Conservation (phyloP, 192 early-diverging fungal species). For the Gamsiella multidivaricata region DNA sequence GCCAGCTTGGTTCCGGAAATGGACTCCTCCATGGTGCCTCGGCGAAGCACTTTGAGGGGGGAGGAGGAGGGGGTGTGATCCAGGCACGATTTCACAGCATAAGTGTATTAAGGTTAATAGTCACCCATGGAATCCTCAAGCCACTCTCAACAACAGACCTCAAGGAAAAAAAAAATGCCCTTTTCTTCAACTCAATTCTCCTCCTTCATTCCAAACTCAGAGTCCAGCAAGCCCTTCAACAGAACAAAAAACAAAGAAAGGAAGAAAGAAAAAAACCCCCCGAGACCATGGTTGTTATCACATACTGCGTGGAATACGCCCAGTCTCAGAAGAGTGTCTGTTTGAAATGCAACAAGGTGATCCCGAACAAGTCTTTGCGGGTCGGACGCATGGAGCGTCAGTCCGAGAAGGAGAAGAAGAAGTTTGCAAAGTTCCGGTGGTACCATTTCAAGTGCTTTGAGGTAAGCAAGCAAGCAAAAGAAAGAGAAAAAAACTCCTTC, state of each 20-base stretch:
- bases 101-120: too few relatives aligned
- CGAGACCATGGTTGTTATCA: conserved; percentile 52
- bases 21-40: too few relatives aligned
- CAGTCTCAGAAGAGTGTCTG: conserved; percentile 57
- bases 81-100: too few relatives aligned
- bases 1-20: too few relatives aligned
- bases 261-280: too few relatives aligned
- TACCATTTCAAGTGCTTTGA: conserved; percentile 65
- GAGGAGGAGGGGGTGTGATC: too few relatives aligned
- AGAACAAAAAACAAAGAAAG: too few relatives aligned
- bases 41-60: too few relatives aligned
- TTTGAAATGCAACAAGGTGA: conserved; percentile 55
- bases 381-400: conserved; percentile 55
- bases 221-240: neutral
- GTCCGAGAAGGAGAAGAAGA: conserved; percentile 63
- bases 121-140: too few relatives aligned
- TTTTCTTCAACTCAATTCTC: neutral
- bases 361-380: conserved; percentile 61
- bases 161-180: conserved; percentile 9
- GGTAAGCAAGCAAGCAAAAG: conserved; percentile 30
- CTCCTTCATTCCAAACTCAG: neutral
- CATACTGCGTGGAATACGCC: conserved; percentile 62
- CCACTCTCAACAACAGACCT: conserved; percentile 2
- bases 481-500: neutral
- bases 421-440: conserved; percentile 61